Evolutionary conservation across 805 yeast genomes (phyloP).

Genomic region (Candida pseudofarinosa): DNA sequence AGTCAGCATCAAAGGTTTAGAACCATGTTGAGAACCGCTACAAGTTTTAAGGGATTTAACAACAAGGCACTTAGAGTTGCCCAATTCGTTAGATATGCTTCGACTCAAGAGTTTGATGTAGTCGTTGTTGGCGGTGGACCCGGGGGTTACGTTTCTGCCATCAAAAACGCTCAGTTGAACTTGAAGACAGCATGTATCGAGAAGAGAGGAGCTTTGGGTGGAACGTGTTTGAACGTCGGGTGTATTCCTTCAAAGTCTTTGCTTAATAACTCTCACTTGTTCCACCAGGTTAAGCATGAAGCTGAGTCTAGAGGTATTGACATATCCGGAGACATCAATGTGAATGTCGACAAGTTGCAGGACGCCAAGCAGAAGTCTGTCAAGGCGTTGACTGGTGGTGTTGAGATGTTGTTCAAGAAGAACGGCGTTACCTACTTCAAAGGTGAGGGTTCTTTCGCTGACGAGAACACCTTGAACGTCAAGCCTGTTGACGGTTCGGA

Average conservation of each 20-base stretch:
- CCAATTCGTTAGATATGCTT: slow-evolving; percentile 39
- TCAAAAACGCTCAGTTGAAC: slow-evolving; percentile 96
- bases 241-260: slow-evolving; percentile 98
- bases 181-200: slow-evolving; percentile 94
- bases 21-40: slow-evolving; percentile 9
- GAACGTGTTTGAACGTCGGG: slow-evolving; percentile 98
- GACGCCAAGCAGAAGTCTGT: slow-evolving; percentile 91
- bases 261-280: slow-evolving; percentile 89
- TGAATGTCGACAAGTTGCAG: slow-evolving; percentile 78
- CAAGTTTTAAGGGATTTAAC: slow-evolving; percentile 5
- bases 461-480: slow-evolving; percentile 73
- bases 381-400: slow-evolving; percentile 84
- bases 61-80: slow-evolving; percentile 12
- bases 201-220: slow-evolving; percentile 94
- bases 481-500: slow-evolving; percentile 81
- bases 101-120: slow-evolving; percentile 66
- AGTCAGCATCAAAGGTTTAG: neutral
- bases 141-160: slow-evolving; percentile 99
- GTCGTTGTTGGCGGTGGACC: slow-evolving; percentile 99
- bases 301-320: slow-evolving; percentile 87
- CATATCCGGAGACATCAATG: slow-evolving; percentile 62
- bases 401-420: slow-evolving; percentile 92
- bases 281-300: slow-evolving; percentile 84
- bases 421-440: slow-evolving; percentile 92
- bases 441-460: slow-evolving; percentile 85